Evolutionary conservation across 139 green algal species (phyloP), one percentile per base, ranked within the genome.

Genomic region (Monoraphidium neglectum): DNA sequence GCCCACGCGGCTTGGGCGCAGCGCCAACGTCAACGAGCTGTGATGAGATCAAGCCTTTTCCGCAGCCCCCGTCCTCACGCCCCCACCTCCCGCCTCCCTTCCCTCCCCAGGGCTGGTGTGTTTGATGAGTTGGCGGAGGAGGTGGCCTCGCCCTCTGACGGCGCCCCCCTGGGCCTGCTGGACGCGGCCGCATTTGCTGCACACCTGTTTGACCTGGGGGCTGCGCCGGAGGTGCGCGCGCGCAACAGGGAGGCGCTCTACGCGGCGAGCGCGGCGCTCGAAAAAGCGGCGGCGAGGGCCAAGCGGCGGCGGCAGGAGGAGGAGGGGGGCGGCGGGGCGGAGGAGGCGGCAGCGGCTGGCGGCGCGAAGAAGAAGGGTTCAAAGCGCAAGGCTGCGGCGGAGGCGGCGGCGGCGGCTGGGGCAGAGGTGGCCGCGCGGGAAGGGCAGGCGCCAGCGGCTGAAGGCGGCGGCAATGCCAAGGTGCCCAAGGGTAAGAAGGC

Each of bases 161-260:
- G 33, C 5, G n/a, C 62, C 4, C 30, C 80, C 68, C 64, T 88
- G 35, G 8, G 35, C 43, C 56, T 76, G 24, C 80, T 92, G 26
- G 82, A 88, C 67, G 78, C 40, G 18, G 23, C 56, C 1, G 61
- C 69, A 16, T 51, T 95, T 53, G 87, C 89, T 28, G 43, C 64
- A 3, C 68, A 68, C 61, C 77, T 95, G 35, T 95, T 95, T 73
- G 86, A 88, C 4, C 68, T 84, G 23, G 91, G 89, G 24, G 85
- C 89, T 0, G 38, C 68, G 53, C 32, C 76, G 18, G 72, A 75
- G 16, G 60, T 65, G 6, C 70, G 76, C n/a, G 73, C 83, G 0
- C 78, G 75, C 51, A 96, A 93, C 85, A 80, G 91, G 4, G 56
- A 86, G 76, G 84, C 74, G 30, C 83, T 96, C 60, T 95, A 95